Evolutionary conservation across 345 rosid species (phyloP), one percentile per base, ranked within the genome.

Genomic region (Sonneratia alba): DNA sequence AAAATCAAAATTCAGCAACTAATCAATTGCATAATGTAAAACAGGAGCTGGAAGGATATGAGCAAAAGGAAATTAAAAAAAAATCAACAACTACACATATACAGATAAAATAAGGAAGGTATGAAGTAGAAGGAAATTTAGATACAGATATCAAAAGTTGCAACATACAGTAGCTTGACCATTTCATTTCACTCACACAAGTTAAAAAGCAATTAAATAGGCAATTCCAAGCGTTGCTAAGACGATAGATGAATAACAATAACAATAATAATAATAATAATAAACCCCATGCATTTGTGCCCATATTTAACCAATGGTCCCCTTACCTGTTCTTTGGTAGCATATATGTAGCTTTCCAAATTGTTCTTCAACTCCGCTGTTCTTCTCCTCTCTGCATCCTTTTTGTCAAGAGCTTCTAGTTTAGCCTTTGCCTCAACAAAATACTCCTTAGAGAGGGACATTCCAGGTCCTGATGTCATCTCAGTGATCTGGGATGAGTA

Each of bases 321-420:
- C 19, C 65, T 70, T 27, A 81, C 99, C 96, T 92, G 88, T 76
- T 96, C 99, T 86, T 96, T 96, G 21, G 97, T 92, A 37, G 94
- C 86, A 82, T 96, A 96, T 77, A 96, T 88, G 78, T 92, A 96
- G 51, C 88, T 89, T 80, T 96, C 99, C 85, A 96, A 88, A 80
- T 84, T 83, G 82, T 96, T 92, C 79, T 96, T 96, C 68, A 92
- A 79, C 78, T 96, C 98, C 1, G 98, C 97, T 40, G 99, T 96
- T 76, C 90, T 89, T 84, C 90, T 86, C 71, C 99, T 81, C 80
- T 92, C 99, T 34, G 81, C 85, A 77, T 96, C 99, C 81, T 83
- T 92, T 87, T 83, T 88, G 86, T 92, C 87, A 82, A 90, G 83
- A 70, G 75, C 85, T 77, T 92, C 97, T 81, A 95, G 74, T 81